Base-by-base conservation (phyloP, 2,329 filamentous ascomycete genomes). In the Cladophialophora bantiana region DNA sequence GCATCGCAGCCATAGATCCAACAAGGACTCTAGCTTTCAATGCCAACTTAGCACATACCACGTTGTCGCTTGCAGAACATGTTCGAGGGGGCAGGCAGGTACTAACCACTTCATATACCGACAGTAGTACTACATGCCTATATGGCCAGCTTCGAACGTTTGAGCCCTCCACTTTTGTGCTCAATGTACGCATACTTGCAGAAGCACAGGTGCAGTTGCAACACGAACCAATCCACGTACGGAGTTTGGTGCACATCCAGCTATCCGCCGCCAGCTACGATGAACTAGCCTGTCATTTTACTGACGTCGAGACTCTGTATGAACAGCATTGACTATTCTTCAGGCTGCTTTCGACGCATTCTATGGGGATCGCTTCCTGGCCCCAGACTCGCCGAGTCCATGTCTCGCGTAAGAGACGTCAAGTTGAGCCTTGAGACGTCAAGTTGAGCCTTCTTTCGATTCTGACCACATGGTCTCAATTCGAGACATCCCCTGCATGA, bases 401-500 rank as follows among this genome's bases (percentile, higher is more conserved):
- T 18, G 18, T 50, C 18, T 50, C 20, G 6, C 7, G 5, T 6
- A 13, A 50, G 20, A 26, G 18, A 10, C 26, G 45, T 50, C 20
- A 50, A 13, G 3, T 10, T 35, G 32, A 26, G 40, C 52, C 35
- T 35, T 48, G 20, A 26, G 18, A 10, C 26, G 45, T 50, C 20
- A 50, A 13, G 3, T 10, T 35, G 32, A 26, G 40, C 52, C 35
- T 35, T 48, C 9, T 65, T 42, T 54, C 13, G 7, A 57, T 62
- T 18, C 26, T 38, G 42, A 31, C 55, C 56, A 63, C 60, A 48
- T 67, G 65, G 38, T 50, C 48, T 63, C 65, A 67, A 59, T 57
- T 56, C 56, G 59, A 62, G 38, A 67, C 65, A 54, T 57, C 15
- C 36, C 45, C 60, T 60, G 65, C 65, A 72, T 66, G 34, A 26